Evolutionary conservation across 2,329 filamentous ascomycete species (phyloP).

Genomic region (Talaromyces sp.): DNA sequence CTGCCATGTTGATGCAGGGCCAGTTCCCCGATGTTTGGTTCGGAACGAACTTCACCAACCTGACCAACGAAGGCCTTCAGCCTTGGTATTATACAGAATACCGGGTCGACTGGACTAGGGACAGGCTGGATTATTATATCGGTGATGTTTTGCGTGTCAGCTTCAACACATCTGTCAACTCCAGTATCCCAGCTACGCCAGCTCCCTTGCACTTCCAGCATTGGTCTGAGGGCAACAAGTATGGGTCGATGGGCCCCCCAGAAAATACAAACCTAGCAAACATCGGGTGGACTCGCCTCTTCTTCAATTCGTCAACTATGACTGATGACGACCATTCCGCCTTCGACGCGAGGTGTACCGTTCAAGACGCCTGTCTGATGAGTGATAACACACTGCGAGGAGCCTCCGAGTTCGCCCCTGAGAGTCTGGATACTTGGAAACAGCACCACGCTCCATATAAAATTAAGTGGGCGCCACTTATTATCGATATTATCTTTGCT

Average conservation of each 20-base stretch:
- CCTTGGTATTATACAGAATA: conserved; percentile 45
- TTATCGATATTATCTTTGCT: conserved; percentile 9
- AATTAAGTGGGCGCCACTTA: conserved; percentile 10
- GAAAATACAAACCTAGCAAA: conserved; percentile 35
- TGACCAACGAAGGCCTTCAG: conserved; percentile 22
- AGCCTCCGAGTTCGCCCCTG: conserved; percentile 22
- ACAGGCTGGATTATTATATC: conserved; percentile 41
- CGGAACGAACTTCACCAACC: conserved; percentile 41
- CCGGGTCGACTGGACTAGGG: conserved; percentile 45
- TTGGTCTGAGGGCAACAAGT: conserved; percentile 45
- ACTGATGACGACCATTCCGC: conserved; percentile 21
- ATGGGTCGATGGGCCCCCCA: conserved; percentile 45
- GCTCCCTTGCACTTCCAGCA: conserved; percentile 43
- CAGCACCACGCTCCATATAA: conserved; percentile 19
- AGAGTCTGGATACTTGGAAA: conserved; percentile 25
- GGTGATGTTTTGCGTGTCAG: conserved; percentile 32
- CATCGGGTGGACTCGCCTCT: conserved; percentile 44
- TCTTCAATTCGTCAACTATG: conserved; percentile 47
- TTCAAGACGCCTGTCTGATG: conserved; percentile 30
- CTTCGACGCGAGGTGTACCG: conserved; percentile 27
- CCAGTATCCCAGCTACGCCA: conserved; percentile 37
- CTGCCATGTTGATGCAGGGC: conserved; percentile 34
- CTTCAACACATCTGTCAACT: conserved; percentile 28
- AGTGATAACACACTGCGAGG: conserved; percentile 30
- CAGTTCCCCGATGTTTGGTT: conserved; percentile 34